Evolutionary conservation across 371 early-diverging fungal species (phyloP), one percentile per base, ranked within the genome.

Genomic region (Capillidium heterosporum): DNA sequence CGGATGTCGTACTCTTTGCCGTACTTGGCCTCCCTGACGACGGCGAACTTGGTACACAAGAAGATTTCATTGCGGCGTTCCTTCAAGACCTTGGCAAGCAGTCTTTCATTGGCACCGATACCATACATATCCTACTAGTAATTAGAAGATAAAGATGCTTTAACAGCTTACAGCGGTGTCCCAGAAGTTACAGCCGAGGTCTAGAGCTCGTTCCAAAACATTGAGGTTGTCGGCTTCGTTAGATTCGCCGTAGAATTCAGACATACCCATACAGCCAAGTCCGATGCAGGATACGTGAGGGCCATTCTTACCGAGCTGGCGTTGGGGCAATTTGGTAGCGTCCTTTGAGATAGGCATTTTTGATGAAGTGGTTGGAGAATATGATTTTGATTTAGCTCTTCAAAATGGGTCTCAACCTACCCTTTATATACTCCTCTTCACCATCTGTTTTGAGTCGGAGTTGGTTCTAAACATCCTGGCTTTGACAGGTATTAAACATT

Each of bases 111-210:
- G 7, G 13, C 35, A 24, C 35, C 32, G n/a, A 10, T 28, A 8
- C 50, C 50, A 50, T 50, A 50, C 50, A 50, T 50, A 32, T 50
- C 50, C 50, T 50, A 31, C 7, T 41, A n/a, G 5, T 19, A 19
- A 44, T 17, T 44, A 44, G 8, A 19, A 44, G 44, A 15, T 44
- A 50, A 24, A 15, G 7, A n/a, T 31, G 7, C 15, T 24, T 35
- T 35, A 7, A 19, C 5, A 19, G 24, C 50, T 32, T 50, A 49
- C 52, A 32, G 67, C 55, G 0, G 67, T 67, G 47, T 67, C 67
- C 62, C 62, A 64, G 35, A 67, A 61, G 19, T 35, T 59, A 42
- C 63, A 62, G 31, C 60, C 32, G 11, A 56, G 26, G 2, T 60
- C 55, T 8, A 60, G 28, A 2, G 48, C 46, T 27, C 48, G 15